Percentiles rank a stretch among this genome's conserved stretches.
Evolutionary conservation across 1,139 yeast species (phyloP).

Genomic region (Hyphopichia pseudoburtonii): DNA sequence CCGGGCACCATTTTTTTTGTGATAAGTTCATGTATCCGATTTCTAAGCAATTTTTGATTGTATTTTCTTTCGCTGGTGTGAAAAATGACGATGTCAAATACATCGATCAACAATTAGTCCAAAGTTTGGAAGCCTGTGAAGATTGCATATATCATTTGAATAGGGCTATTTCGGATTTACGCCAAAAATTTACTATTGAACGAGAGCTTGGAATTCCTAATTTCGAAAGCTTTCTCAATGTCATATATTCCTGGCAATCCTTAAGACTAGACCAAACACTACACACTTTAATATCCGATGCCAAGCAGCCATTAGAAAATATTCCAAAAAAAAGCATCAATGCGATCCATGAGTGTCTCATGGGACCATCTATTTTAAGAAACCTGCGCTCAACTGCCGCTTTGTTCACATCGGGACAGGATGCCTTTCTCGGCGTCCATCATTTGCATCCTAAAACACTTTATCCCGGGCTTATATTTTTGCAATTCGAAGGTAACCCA

Average conservation of each 20-base stretch:
- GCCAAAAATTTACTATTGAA: slow-evolving; percentile 50
- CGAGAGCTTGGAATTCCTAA: slow-evolving; percentile 49
- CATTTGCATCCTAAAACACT: slow-evolving; percentile 14
- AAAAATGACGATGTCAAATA: slow-evolving; percentile 42
- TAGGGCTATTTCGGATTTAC: slow-evolving; percentile 49
- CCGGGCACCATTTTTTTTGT: slow-evolving; percentile 54
- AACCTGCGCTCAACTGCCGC: slow-evolving; percentile 28
- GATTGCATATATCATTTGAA: slow-evolving; percentile 54
- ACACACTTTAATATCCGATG: slow-evolving; percentile 11
- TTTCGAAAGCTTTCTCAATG: slow-evolving; percentile 50
- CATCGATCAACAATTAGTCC: slow-evolving; percentile 40
- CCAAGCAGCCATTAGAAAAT: not conserved
- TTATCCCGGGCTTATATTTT: slow-evolving; percentile 50
- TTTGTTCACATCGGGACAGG: slow-evolving; percentile 21
- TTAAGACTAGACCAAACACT: slow-evolving; percentile 12
- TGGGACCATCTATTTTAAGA: slow-evolving; percentile 52
- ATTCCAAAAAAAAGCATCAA: slow-evolving; percentile 1
- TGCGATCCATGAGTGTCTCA: slow-evolving; percentile 46
- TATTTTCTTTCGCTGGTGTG: slow-evolving; percentile 52
- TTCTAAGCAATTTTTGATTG: slow-evolving; percentile 53
- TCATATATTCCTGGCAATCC: slow-evolving; percentile 56
- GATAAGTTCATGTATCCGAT: slow-evolving; percentile 47
- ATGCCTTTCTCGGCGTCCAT: slow-evolving; percentile 4
- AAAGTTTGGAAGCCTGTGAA: slow-evolving; percentile 46
- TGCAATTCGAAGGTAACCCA: slow-evolving; percentile 52